A percentile compares a stretch with the other conserved stretches of the same genome.
phyloP scores from a whole-genome alignment of 495 filamentous ascomycete genomes.

The Staphylotrichum tortipilum region DNA sequence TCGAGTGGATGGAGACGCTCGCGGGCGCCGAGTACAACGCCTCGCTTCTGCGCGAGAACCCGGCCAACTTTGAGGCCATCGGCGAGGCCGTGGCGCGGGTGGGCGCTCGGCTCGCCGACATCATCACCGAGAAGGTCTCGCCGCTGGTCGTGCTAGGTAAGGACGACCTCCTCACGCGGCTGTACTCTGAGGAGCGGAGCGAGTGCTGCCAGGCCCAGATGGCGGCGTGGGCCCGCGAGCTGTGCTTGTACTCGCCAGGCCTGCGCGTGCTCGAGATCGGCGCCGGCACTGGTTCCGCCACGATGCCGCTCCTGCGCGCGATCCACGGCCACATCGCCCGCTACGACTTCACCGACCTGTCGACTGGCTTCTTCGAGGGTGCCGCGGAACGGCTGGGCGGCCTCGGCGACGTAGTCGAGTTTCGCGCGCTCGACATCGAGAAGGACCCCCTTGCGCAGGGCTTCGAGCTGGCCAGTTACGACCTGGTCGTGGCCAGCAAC shows the following conservation, averaged over 20 bases:
- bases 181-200: no score
- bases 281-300: background rate
- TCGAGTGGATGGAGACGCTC: no score
- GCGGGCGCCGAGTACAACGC: no score
- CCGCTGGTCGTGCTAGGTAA: no score
- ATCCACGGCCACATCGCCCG: background rate
- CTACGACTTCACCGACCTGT: background rate
- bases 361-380: background rate
- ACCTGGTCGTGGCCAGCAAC: conserved; percentile 45
- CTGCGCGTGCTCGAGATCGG: background rate
- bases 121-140: no score
- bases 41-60: no score
- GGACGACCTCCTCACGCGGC: no score
- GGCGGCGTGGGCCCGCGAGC: background rate
- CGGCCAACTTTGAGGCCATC: no score
- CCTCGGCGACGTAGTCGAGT: conserved; percentile 33
- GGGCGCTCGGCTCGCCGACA: no score
- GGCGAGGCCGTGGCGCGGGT: no score
- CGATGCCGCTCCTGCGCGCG: conserved; percentile 15
- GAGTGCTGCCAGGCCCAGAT: background rate
- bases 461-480: conserved; percentile 37
- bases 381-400: conserved; percentile 26
- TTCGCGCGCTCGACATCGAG: conserved; percentile 39
- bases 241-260: background rate
- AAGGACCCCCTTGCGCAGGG: conserved; percentile 40